These are phyloP conservation scores for Elsinoe necatrix DNA, from an alignment of 2,329 filamentous ascomycete species.

Conservation along the genomic window DNA sequence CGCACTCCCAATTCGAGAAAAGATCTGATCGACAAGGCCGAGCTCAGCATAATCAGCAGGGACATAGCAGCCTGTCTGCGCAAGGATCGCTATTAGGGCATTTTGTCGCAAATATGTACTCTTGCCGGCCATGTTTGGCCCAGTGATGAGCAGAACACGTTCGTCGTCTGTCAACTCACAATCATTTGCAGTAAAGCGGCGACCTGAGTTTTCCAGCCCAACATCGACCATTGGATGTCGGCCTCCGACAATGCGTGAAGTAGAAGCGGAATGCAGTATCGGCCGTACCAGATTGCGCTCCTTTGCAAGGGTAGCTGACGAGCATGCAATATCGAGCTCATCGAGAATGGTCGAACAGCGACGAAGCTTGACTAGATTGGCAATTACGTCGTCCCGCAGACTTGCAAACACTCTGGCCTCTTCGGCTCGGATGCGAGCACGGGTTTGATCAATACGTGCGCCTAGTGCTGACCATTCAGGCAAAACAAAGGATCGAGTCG, in stretches of 20 bases:
- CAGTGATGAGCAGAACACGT: conserved; percentile 59
- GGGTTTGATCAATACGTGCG: conserved; percentile 66
- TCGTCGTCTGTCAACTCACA: conserved; percentile 73
- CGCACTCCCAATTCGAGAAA: conserved; percentile 77
- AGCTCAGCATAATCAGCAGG: conserved; percentile 79
- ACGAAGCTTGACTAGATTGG: conserved; percentile 74
- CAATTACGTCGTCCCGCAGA: conserved; percentile 67
- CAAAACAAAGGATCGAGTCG: conserved; percentile 75
- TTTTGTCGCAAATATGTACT: conserved; percentile 94
- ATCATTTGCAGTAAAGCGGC: conserved; percentile 77
- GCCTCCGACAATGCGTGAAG: conserved; percentile 73
- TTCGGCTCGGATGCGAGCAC: conserved; percentile 69
- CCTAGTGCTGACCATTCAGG: conserved; percentile 79
- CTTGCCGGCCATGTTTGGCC: conserved; percentile 99
- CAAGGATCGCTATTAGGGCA: conserved; percentile 85
- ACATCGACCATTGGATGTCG: conserved; percentile 88
- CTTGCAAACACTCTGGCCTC: conserved; percentile 71
- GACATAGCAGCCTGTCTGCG: conserved; percentile 87
- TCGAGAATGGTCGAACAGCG: conserved; percentile 87
- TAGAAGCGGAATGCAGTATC: conserved; percentile 52
- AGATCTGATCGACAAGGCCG: conserved; percentile 91
- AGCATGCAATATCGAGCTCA: conserved; percentile 82
- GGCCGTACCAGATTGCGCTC: conserved; percentile 70
- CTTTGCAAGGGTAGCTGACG: conserved; percentile 69
- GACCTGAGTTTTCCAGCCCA: conserved; percentile 68